Conservation (phyloP, 768 basidiomycete species). For the Solioccasus polychromus region DNA sequence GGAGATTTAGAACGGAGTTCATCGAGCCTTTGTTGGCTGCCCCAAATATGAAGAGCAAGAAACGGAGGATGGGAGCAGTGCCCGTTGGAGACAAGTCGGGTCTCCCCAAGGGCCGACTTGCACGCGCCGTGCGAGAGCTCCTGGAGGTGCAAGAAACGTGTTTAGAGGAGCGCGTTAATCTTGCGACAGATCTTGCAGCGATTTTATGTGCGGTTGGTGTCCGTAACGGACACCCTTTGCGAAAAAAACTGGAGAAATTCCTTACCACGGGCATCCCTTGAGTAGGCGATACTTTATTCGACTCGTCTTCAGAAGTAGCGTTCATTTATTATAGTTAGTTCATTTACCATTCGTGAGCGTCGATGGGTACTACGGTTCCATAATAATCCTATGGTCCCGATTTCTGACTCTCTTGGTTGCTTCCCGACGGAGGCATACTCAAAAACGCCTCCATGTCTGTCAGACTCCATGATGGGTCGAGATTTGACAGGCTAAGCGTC, state of each 20-base stretch:
- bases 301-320: background rate
- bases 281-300: background rate
- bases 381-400: slow-evolving; percentile 12
- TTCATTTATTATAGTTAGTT: slow-evolving; percentile 1
- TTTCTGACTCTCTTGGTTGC: slow-evolving; percentile 25
- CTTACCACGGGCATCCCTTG: slow-evolving; percentile 20
- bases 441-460: slow-evolving; percentile 55
- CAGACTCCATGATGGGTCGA: slow-evolving; percentile 44
- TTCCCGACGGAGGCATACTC: slow-evolving; percentile 36
- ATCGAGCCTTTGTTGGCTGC: slow-evolving; percentile 65
- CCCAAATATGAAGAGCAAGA: slow-evolving; percentile 57
- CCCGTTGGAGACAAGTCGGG: slow-evolving; percentile 34
- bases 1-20: slow-evolving; percentile 70
- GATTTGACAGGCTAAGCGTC: slow-evolving; percentile 43
- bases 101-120: slow-evolving; percentile 61
- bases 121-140: slow-evolving; percentile 63
- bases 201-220: slow-evolving; percentile 54
- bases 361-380: background rate
- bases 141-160: slow-evolving; percentile 51
- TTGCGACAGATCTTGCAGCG: slow-evolving; percentile 51
- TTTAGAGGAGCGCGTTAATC: slow-evolving; percentile 42
- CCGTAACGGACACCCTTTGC: slow-evolving; percentile 60
- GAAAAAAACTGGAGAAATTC: slow-evolving; percentile 66
- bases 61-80: slow-evolving; percentile 49
- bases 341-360: slow-evolving; percentile 3